Conservation (phyloP, 2,329 filamentous ascomycete species). For the Colletotrichum filicis region DNA sequence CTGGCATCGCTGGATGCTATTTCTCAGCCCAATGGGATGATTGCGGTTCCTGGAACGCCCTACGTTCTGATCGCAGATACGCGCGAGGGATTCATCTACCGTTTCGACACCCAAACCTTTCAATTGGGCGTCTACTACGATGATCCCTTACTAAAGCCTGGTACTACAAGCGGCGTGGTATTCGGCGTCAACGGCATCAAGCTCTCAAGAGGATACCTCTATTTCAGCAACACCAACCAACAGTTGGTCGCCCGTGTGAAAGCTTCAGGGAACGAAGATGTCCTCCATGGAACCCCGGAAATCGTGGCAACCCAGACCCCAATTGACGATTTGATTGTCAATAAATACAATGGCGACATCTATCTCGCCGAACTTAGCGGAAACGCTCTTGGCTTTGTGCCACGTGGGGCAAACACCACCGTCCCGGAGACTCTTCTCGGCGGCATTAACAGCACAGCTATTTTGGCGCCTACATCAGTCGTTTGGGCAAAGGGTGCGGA, state of each 20-base stretch:
- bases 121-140: neutral
- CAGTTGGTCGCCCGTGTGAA: neutral
- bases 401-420: neutral
- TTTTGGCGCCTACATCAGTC: no score
- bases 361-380: neutral
- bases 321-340: neutral
- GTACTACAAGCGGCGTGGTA: neutral
- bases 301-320: neutral
- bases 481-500: no score
- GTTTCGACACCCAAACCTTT: neutral
- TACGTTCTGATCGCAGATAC: neutral
- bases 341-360: neutral
- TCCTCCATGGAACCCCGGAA: neutral
- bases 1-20: neutral
- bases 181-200: conserved; percentile 39
- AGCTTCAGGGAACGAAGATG: neutral
- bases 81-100: neutral
- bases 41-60: neutral
- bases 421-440: neutral
- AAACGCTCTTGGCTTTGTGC: neutral
- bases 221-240: conserved; percentile 37
- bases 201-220: conserved; percentile 34
- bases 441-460: neutral
- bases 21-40: neutral
- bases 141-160: neutral